Base-by-base conservation (phyloP, 2,329 filamentous ascomycete species). In the Aspergillus latus region DNA sequence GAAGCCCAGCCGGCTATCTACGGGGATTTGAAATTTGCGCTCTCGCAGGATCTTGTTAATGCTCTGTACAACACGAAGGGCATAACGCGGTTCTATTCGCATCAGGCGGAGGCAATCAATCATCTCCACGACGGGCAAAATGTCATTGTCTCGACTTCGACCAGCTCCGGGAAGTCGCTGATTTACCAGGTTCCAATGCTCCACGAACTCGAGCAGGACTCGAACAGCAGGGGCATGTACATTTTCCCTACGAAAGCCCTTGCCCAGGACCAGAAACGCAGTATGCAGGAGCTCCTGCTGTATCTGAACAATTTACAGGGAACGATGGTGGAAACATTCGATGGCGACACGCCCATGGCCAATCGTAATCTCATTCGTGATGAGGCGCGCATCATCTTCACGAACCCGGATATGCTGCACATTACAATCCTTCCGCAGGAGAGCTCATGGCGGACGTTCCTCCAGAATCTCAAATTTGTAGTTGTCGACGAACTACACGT, bases 211-310 rank as follows among this genome's bases (percentile, higher is more conserved):
- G 93, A 99, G 72, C 79, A 84, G 51, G 89, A 97, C 66, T 77
- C 74, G 2, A 80, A 87, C 54, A 89, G 90, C 7, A 82, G 94
- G 64, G 94, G 94, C 2, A 91, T 99, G 87, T 97, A 97, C 70
- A 96, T 99, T 34, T 99, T 99, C 59, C 94, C 94, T 0, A 99
- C 94, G 0, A 99, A 99, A 74, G 94, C 94, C 1, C 77, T 99
- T 13, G 93, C 94, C 0, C 94, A 99, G 71, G 94, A 99, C 72
- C 94, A 99, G 72, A 86, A 88, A 64, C 84, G 92, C 63, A 96
- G 92, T 63, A 78, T 99, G 70, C 90, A 89, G 66, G 91, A 96
- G 52, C 82, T 97, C 68, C 78, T 97, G 59, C 77, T 82, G 0
- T 96, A 88, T 65, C 89, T 99, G 82, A 83, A 88, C 1, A 87